Conservation (phyloP, 148 eudicot genomes). For the Polygonum aviculare region DNA sequence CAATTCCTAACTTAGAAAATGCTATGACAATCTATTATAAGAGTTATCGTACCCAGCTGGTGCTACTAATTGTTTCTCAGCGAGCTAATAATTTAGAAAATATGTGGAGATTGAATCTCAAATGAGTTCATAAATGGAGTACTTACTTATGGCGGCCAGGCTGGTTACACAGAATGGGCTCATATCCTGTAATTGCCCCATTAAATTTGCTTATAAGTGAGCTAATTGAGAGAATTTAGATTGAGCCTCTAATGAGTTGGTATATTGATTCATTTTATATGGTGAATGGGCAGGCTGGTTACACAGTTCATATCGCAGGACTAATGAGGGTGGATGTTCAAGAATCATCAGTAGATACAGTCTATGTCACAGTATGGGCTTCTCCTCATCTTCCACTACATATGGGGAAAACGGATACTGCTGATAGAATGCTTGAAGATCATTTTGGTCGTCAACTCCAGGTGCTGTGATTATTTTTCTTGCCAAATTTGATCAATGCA, state of each 20-base stretch:
- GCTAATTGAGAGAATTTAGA: neutral
- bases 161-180: no score
- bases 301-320: conserved; percentile 89
- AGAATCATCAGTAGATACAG: conserved; percentile 54
- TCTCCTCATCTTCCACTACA: conserved; percentile 79
- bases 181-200: neutral
- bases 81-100: neutral
- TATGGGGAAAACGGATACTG: conserved; percentile 88
- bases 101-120: neutral
- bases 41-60: neutral
- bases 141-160: neutral
- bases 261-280: neutral
- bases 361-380: conserved; percentile 91
- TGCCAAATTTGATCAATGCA: neutral
- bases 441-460: conserved; percentile 83
- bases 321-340: conserved; percentile 80
- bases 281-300: conserved; percentile 48
- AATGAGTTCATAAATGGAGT: neutral
- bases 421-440: conserved; percentile 42
- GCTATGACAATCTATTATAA: neutral
- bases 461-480: conserved; percentile 25
- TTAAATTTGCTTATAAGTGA: neutral
- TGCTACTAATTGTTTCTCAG: neutral
- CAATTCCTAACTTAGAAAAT: neutral
- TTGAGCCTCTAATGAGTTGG: neutral